Evolutionary conservation across 345 rosid genomes (phyloP).

Genomic region (Eutrema japonicum): DNA sequence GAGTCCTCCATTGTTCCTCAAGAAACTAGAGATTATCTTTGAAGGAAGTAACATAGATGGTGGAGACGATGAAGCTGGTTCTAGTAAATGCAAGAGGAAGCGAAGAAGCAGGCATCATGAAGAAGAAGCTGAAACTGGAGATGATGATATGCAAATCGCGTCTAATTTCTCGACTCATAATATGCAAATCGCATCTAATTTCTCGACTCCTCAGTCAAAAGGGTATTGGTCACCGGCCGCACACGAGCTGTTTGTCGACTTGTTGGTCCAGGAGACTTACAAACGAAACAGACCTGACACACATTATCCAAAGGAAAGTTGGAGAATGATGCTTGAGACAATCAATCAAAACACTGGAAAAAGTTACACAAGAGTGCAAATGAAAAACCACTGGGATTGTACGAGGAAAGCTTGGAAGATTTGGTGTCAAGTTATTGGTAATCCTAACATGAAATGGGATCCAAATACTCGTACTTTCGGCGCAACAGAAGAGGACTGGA

Average conservation of each 20-base stretch:
- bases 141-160: conserved; percentile 36
- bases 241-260: conserved; percentile 51
- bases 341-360: conserved; percentile 48
- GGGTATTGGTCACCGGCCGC: conserved; percentile 49
- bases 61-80: conserved; percentile 33
- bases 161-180: conserved; percentile 35
- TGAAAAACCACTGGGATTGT: conserved; percentile 53
- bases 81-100: conserved; percentile 27
- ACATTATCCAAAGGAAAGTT: conserved; percentile 50
- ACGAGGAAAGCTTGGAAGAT: conserved; percentile 56
- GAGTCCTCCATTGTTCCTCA: conserved; percentile 44
- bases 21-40: conserved; percentile 49
- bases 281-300: conserved; percentile 49
- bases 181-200: conserved; percentile 34
- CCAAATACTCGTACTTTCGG: conserved; percentile 44
- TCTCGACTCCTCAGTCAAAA: conserved; percentile 33
- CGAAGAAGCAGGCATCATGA: conserved; percentile 16
- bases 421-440: conserved; percentile 51
- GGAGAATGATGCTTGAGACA: conserved; percentile 46
- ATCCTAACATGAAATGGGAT: conserved; percentile 58
- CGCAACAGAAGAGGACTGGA: conserved; percentile 54
- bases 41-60: conserved; percentile 31
- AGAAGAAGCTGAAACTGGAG: conserved; percentile 30
- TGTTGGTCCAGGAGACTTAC: conserved; percentile 46
- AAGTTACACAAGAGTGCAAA: conserved; percentile 42